Base-by-base conservation (phyloP, 768 basidiomycete genomes). In the Pleurotus giganteus region DNA sequence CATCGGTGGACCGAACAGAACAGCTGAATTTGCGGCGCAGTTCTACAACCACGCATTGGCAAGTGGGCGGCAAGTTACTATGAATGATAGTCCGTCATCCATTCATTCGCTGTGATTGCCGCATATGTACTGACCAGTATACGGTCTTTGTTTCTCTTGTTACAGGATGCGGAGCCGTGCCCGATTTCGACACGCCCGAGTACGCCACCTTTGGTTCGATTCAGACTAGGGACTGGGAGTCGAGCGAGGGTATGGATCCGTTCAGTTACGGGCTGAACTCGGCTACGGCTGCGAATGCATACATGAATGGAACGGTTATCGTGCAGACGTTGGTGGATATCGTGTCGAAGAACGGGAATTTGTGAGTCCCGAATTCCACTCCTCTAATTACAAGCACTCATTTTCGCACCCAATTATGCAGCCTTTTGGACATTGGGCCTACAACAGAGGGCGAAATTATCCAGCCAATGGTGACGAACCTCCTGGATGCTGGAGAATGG, bases 261-360 rank as follows among this genome's bases (percentile, higher is more conserved):
- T 72, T 61, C 47, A 79, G 75, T 53, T 83, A 78, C 49, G 82
- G 82, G 0, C 63, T 74, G 28, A 76, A 80, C 58, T 66, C 68
- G 2, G 73, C 69, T 8, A 81, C 80, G 27, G 63, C 69, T 50
- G 65, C 70, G 1, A 63, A 60, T 17, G 59, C 77, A 52, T 84
- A 82, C 60, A 83, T 78, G 69, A 77, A 76, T 49, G 76, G 72
- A 0, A 66, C 76, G 1, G 71, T 72, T 11, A 79, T 83, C 42
- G 65, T 84, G 2, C 79, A 77, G 47, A 79, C 72, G 0, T 60
- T 84, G 49, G 75, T 81, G 26, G 82, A 84, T 57, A 76, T 85
- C 56, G 82, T 78, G 17, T 80, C 81, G 26, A 85, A 85, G 70
- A 81, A 82, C 56, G 83, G 84, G 11, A 84, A 85, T 61, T 85